Evolutionary conservation across 164 flowering plant genomes (phyloP).

Genomic region (Chimonanthus salicifolius): DNA sequence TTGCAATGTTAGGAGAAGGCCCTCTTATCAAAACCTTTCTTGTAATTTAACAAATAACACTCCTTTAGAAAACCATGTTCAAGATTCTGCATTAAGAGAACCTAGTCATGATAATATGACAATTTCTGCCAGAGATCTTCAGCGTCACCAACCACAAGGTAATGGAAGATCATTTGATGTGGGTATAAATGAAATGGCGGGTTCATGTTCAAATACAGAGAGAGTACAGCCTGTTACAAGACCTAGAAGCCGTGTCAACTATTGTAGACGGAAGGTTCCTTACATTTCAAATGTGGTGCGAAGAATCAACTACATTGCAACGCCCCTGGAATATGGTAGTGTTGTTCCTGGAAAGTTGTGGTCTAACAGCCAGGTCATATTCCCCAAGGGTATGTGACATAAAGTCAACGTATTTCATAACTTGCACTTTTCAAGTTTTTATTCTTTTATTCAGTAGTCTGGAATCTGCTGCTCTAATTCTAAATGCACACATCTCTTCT

Average conservation of each 20-base stretch:
- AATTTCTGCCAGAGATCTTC: slow-evolving; percentile 15
- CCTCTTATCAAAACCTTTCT: slow-evolving; percentile 7
- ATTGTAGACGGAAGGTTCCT: slow-evolving; percentile 72
- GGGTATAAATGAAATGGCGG: slow-evolving; percentile 22
- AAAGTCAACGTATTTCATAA: slow-evolving; percentile 4
- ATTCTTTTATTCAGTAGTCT: background rate
- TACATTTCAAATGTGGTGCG: slow-evolving; percentile 88
- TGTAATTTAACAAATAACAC: slow-evolving; percentile 12
- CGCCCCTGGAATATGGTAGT: slow-evolving; percentile 69
- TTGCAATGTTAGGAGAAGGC: slow-evolving; percentile 7
- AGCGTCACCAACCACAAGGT: slow-evolving; percentile 16
- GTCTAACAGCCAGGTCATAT: slow-evolving; percentile 71
- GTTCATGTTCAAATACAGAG: slow-evolving; percentile 19
- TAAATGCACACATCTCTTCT: slow-evolving; percentile 11
- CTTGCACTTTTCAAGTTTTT: background rate
- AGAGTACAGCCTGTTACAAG: slow-evolving; percentile 19
- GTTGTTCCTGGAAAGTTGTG: slow-evolving; percentile 65
- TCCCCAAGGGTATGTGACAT: slow-evolving; percentile 65
- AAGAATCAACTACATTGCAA: slow-evolving; percentile 67
- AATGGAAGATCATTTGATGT: slow-evolving; percentile 22
- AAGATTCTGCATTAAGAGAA: slow-evolving; percentile 17
- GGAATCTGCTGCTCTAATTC: background rate
- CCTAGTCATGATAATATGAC: slow-evolving; percentile 9
- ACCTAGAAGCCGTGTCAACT: slow-evolving; percentile 48
- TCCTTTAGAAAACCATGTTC: slow-evolving; percentile 18